Base-by-base conservation (phyloP, 2,329 filamentous ascomycete genomes). In the Trichoderma afroharzianum region DNA sequence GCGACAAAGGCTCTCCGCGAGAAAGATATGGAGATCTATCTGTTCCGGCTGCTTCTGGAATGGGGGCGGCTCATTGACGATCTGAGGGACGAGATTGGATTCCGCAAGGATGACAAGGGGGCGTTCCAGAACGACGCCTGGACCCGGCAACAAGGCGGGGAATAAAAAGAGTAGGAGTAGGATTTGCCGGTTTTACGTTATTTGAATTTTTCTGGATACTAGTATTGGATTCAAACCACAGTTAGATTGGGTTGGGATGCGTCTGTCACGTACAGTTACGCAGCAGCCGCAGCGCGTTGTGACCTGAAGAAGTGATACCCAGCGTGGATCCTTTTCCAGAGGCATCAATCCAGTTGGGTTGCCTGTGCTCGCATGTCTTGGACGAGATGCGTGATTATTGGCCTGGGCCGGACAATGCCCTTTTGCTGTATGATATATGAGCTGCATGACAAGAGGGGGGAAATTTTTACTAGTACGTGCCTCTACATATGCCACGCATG, bases 11-110 rank as follows among this genome's bases (percentile, higher is more conserved):
- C 88, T 14, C 75, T 94, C 21, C 83, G 91, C 72, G 88, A 87
- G 76, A 91, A 91, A 78, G 93, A 96, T 77, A 93, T 92, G 88
- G 91, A 94, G 79, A 87, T 94, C 11, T 96, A 96, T 77, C 85
- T 95, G 76, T 96, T 95, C 77, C 83, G 93, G 61, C 79, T 96
- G 72, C 81, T 96, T 75, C 81, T 96, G 24, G 93, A 96, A 82
- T 96, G 92, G 91, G 92, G 87, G 3, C 82, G 92, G 73, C 77
- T 94, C 58, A 86, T 91, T 26, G 88, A 92, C 80, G 91, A 94
- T 76, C 77, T 82, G 50, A 79, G 86, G 73, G 83, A 87, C n/a
- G 80, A 81, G 14, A 78, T 86, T 73, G 83, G 82, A n/a, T 81
- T 79, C 67, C 74, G 74, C 33, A 76, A 74, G 61, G 74, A 77